phyloP scores from a whole-genome alignment of 148 eudicot genomes.

The Spergularia bocconei region DNA sequence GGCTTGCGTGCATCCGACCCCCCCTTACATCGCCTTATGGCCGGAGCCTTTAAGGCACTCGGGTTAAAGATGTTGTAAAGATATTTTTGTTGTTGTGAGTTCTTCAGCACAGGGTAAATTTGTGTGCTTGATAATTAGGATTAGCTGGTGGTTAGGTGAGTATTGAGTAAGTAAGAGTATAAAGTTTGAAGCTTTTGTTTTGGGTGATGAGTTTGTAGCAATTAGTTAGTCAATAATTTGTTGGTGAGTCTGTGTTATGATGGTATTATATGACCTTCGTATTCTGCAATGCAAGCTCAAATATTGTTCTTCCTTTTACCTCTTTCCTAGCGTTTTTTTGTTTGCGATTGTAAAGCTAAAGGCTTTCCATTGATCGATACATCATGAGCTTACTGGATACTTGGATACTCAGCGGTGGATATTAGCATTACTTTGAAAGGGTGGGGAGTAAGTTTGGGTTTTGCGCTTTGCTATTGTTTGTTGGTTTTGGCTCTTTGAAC shows the following conservation, averaged over 20 bases:
- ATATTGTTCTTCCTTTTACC: too few species aligned
- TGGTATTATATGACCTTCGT: too few species aligned
- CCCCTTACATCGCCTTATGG: too few species aligned
- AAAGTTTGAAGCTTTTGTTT: background rate
- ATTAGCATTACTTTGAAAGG: background rate
- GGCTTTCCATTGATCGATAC: too few species aligned
- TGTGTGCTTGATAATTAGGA: background rate
- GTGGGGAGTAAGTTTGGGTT: background rate
- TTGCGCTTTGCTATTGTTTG: background rate
- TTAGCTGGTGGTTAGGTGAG: background rate
- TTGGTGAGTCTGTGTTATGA: background rate
- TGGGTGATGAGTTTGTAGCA: background rate
- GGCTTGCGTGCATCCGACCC: too few species aligned
- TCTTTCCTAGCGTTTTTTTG: too few species aligned
- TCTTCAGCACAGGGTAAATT: background rate
- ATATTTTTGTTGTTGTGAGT: too few species aligned
- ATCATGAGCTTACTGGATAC: too few species aligned
- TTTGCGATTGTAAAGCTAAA: too few species aligned
- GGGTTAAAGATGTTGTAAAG: too few species aligned
- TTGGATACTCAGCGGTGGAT: background rate
- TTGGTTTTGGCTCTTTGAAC: background rate
- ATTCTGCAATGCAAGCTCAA: too few species aligned
- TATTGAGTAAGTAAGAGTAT: background rate
- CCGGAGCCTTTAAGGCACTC: too few species aligned
- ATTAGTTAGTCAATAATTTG: background rate